Base-by-base conservation (phyloP, 257 asterid genomes). In the Lycium ferocissimum region DNA sequence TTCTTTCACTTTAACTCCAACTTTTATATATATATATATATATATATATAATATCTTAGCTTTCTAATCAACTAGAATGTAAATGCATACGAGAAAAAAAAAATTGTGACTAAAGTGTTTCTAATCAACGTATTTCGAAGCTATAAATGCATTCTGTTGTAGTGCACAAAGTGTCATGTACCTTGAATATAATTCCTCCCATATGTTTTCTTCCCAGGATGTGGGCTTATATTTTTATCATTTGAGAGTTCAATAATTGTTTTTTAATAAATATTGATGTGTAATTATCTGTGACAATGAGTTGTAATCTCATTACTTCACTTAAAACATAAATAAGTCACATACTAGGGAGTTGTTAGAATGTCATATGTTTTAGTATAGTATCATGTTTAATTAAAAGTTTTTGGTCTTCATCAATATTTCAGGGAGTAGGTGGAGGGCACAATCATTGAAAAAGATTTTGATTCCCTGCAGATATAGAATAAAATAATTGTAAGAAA, bases 261-360 rank as follows among this genome's bases (percentile, higher is more conserved):
- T 72, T 38, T 72, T n/a, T 47, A 73, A 73, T 73, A 26, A 69
- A 69, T 18, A 43, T 43, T 72, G 54, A 43, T 72, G n/a, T 45
- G 38, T 73, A 45, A 45, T 73, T 43, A 73, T 51, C 1, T 20
- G 38, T 11, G 38, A 20, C 59, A 73, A 47, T 45, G n/a, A 45
- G 59, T n/a, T 45, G 3, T 45, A n/a, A 0, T 45, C 58, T 73
- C 80, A 73, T 20, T 59, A 47, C 2, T 10, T n/a, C 40, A 8
- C 57, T 47, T 2, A 10, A 73, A 47, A 18, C 33, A n/a, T 20
- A 2, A 71, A 11, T 73, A 11, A 6, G 5, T n/a, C 11, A 47
- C 40, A 2, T 14, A 11, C 35, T 72, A 72, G n/a, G 40, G 9
- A 63, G 38, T 63, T 22, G 70, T 11, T 65, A 65, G 18, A 12